A percentile compares a stretch with the other conserved stretches of the same genome.
Conservation (phyloP, 306 rosid genomes). For the Echinosophora koreensis region DNA sequence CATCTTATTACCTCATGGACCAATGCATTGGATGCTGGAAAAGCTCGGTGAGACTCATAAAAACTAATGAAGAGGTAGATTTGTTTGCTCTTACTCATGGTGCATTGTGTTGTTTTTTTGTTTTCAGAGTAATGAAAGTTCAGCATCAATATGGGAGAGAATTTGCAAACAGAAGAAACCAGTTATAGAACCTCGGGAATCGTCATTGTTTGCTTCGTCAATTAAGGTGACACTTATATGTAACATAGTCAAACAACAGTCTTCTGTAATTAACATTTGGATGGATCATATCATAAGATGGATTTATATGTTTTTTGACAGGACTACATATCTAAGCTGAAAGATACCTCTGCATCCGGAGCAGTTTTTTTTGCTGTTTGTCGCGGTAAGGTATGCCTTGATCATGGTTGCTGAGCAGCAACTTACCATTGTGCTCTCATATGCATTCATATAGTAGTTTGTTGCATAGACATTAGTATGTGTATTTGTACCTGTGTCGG, state of each 20-base stretch:
- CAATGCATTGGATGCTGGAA: slow-evolving; percentile 89
- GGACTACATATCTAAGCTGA: slow-evolving; percentile 89
- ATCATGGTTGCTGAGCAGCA: slow-evolving; percentile 29
- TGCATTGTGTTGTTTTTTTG: slow-evolving; percentile 27
- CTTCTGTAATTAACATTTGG: slow-evolving; percentile 37
- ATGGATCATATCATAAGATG: slow-evolving; percentile 37
- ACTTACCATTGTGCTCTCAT: slow-evolving; percentile 30
- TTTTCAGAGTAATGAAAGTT: slow-evolving; percentile 68
- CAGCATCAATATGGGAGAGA: slow-evolving; percentile 94
- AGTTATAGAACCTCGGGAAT: slow-evolving; percentile 92
- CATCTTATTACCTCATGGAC: slow-evolving; percentile 93
- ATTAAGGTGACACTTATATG: slow-evolving; percentile 70
- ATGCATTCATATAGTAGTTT: slow-evolving; percentile 27
- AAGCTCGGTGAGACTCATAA: slow-evolving; percentile 61
- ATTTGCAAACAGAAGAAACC: slow-evolving; percentile 91
- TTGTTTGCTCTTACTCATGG: slow-evolving; percentile 41
- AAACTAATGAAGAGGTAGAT: slow-evolving; percentile 41
- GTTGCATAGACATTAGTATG: slow-evolving; percentile 14
- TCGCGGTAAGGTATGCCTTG: slow-evolving; percentile 87
- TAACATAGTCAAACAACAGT: slow-evolving; percentile 30
- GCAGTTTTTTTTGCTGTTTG: slow-evolving; percentile 96
- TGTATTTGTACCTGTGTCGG: slow-evolving; percentile 15
- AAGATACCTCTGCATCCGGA: slow-evolving; percentile 84
- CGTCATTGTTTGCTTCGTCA: slow-evolving; percentile 77
- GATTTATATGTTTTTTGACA: slow-evolving; percentile 50